Evolutionary conservation across 768 basidiomycete genomes (phyloP).

Genomic region (Leccinum rimulosum): DNA sequence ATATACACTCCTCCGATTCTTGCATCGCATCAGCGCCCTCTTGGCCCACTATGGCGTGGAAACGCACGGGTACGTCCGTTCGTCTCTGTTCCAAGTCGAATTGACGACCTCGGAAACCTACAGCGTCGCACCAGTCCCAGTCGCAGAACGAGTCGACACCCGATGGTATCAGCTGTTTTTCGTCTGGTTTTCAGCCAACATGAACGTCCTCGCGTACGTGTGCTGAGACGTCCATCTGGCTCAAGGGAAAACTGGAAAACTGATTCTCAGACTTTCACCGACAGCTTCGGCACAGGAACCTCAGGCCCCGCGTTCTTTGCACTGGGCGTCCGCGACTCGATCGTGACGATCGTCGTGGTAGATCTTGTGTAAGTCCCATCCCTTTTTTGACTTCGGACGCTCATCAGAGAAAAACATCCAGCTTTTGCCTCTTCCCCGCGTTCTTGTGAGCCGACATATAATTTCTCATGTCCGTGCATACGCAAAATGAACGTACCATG

Average conservation of each 20-base stretch:
- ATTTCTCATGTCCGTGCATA: neutral
- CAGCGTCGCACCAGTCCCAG: conserved; percentile 41
- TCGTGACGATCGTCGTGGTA: conserved; percentile 39
- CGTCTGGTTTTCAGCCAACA: conserved; percentile 48
- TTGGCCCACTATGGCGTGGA: conserved; percentile 38
- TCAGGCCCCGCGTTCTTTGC: conserved; percentile 50
- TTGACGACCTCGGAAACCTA: neutral
- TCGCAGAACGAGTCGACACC: conserved; percentile 36
- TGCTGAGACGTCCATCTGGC: neutral
- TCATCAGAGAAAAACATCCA: conserved; percentile 12
- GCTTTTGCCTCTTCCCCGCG: conserved; percentile 35
- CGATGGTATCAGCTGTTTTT: conserved; percentile 48
- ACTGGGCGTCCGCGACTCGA: conserved; percentile 43
- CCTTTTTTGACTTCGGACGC: neutral
- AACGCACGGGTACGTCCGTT: conserved; percentile 37
- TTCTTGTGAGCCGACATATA: conserved; percentile 32
- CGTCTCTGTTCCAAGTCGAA: neutral
- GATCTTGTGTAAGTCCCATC: conserved; percentile 41
- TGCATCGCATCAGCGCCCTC: conserved; percentile 25
- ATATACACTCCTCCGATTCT: conserved; percentile 7
- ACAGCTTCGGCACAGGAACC: conserved; percentile 48
- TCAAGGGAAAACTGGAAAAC: neutral
- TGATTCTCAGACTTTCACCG: neutral
- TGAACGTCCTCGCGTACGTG: conserved; percentile 43
- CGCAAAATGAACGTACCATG: neutral